phyloP scores from a whole-genome alignment of 2,329 filamentous ascomycete genomes.

The Hyphodiscus sp. region DNA sequence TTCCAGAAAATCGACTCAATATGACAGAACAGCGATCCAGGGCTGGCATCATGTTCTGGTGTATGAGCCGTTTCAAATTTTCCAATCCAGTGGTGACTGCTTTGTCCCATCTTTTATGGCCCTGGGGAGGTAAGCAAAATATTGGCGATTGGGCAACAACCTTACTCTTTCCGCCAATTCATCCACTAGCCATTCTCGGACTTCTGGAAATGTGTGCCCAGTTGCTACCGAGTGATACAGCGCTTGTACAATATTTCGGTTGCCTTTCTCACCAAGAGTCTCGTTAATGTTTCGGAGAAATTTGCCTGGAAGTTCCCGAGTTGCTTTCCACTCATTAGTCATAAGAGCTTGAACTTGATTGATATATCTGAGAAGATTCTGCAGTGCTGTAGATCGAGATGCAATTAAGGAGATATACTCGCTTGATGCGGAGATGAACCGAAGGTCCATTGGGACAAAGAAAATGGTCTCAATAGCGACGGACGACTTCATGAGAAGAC shows the following conservation, averaged over 20 bases:
- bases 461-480: conserved; percentile 40
- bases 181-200: conserved; percentile 86
- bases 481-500: conserved; percentile 53
- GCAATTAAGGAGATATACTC: conserved; percentile 79
- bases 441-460: conserved; percentile 74
- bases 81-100: conserved; percentile 72
- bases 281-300: conserved; percentile 74
- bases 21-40: conserved; percentile 78
- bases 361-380: conserved; percentile 81
- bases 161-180: conserved; percentile 70
- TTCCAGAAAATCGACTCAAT: conserved; percentile 73
- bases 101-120: conserved; percentile 93
- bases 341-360: conserved; percentile 75
- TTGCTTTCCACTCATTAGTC: conserved; percentile 74
- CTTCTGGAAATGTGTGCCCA: conserved; percentile 65
- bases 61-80: conserved; percentile 68
- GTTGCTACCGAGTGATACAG: conserved; percentile 81
- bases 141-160: conserved; percentile 4
- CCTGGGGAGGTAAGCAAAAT: conserved; percentile 41
- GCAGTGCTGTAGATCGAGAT: conserved; percentile 78
- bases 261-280: conserved; percentile 60
- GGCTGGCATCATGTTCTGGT: conserved; percentile 83
- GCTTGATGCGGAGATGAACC: conserved; percentile 71
- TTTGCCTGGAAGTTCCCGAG: conserved; percentile 69
- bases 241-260: conserved; percentile 64